Evolutionary conservation across 805 yeast species (phyloP), one percentile per base, ranked within the genome.

Genomic region (Saccharomycopsis fodiens): DNA sequence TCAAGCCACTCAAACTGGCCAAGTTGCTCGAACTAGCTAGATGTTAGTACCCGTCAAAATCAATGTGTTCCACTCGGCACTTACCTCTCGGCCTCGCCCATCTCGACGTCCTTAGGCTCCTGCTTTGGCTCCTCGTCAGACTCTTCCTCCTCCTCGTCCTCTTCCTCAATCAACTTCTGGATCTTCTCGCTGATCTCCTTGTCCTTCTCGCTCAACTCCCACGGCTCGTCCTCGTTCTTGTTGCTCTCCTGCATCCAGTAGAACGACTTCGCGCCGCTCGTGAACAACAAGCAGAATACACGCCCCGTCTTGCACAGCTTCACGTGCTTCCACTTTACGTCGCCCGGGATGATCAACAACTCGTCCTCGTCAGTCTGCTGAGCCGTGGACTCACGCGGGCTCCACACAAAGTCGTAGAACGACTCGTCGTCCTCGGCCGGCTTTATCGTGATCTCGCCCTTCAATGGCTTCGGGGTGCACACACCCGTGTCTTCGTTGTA

Each of bases 271-370:
- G 81, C 79, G 41, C 84, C 83, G 22, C 85, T 74, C 47, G 79
- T 69, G 59, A 82, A 82, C 49, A 74, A 72, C 62, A 82, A 69
- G 20, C 80, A 79, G 54, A 78, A 80, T 13, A 87, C 88, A 50
- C 96, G 70, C 13, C 95, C 96, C 0, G 87, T 75, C 36, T 65
- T 73, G 61, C 94, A 83, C 23, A 85, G 76, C 42, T 69, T 62
- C 37, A 85, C 76, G 45, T 76, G 84, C 51, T 74, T 74, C 78
- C 88, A 85, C 36, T 81, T 76, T 43, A 84, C 91, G 57, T 87
- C 96, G 1, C 94, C 95, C 0, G 94, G 93, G 54, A 86, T 79
- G 36, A 86, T 74, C 53, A 85, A 67, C 48, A 85, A 68, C 52
- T 81, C 88, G 45, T 78, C 83, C 38, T 68, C 68, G 7, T 67